These are phyloP conservation scores for Pythium periplocum DNA, from an alignment of 352 stramenopile genomes.

Conservation along the genomic window DNA sequence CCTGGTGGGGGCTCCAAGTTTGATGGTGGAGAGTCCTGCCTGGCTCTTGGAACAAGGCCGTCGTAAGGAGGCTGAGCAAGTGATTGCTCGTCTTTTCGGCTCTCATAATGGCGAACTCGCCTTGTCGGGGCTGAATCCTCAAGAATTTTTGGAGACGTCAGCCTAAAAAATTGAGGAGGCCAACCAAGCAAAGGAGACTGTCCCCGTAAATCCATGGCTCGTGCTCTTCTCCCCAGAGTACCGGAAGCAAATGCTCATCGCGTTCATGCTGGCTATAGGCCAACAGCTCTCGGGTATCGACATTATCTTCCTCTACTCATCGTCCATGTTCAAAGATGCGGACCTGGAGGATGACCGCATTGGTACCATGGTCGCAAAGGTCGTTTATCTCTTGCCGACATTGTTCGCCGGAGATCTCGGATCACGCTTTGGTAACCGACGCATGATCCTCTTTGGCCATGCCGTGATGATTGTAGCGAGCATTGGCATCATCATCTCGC, in stretches of 20 bases:
- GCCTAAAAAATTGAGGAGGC: too few species aligned
- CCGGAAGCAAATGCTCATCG: constrained; percentile 15
- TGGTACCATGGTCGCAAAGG: constrained; percentile 49
- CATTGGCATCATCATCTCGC: constrained; percentile 35
- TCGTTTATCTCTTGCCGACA: constrained; percentile 50
- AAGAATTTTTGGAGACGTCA: too few species aligned
- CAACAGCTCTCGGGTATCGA: constrained; percentile 67
- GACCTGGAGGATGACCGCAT: constrained; percentile 48
- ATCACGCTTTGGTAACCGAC: constrained; percentile 36
- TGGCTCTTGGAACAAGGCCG: constrained; percentile 29
- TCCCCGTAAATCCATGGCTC: constrained; percentile 5
- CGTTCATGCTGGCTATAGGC: constrained; percentile 29
- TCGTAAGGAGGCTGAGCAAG: constrained; percentile 18
- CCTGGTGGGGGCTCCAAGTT: constrained; percentile 17
- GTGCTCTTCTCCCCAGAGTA: too few species aligned
- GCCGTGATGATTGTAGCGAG: constrained; percentile 43
- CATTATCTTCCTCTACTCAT: constrained; percentile 70
- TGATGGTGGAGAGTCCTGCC: constrained; percentile 22
- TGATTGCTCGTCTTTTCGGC: constrained; percentile 21
- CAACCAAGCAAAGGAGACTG: neutral
- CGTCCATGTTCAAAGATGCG: constrained; percentile 46
- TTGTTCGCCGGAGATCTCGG: constrained; percentile 33
- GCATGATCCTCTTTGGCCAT: constrained; percentile 39
- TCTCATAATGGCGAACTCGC: constrained; percentile 15
- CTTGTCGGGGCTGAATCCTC: constrained; percentile 12